Base-by-base conservation (phyloP, 805 yeast genomes). In the Teunomyces gatunensis region DNA sequence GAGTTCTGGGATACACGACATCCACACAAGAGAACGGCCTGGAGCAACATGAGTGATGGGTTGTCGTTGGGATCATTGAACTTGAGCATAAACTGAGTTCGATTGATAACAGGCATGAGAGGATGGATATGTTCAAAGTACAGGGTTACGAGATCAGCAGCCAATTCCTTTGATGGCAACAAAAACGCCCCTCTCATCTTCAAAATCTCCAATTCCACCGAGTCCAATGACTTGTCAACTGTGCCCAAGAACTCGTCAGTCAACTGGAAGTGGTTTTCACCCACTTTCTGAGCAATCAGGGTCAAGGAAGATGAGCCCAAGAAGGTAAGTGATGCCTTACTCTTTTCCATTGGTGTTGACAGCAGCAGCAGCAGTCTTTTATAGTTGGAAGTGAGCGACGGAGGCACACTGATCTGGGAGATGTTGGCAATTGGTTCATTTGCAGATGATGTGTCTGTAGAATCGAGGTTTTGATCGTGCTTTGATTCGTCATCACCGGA, bases 51-150 rank as follows among this genome's bases (percentile, higher is more conserved):
- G 28, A 86, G 63, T 28, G 89, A 81, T 6, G 87, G 87, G 28
- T 79, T 80, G 55, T 81, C 78, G 13, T 73, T 59, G 1, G 83
- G 80, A 54, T 75, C 74, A 57, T 81, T 80, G 49, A 76, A 75
- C 44, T 74, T 75, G 40, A 68, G 62, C 80, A 85, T 72, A 62
- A 88, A 88, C 59, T 75, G 74, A 0, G 79, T 69, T 45, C 84
- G 72, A 65, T 85, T 81, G 41, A 88, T 65, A 21, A 87, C 77
- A 3, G 96, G 96, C 62, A 81, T 75, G 34, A 78, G 63, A 1
- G 90, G 89, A 54, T 87, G 89, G 20, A 85, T 75, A 49, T 75
- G 74, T 39, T 74, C 78, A 55, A 88, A 88, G 64, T 78, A 88
- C 42, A 77, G 64, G 40, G 81, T 74, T 30, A 88, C 75, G 48